Conservation (phyloP, 202 grass and related monocot species). For the Miscanthus sacchariflorus region DNA sequence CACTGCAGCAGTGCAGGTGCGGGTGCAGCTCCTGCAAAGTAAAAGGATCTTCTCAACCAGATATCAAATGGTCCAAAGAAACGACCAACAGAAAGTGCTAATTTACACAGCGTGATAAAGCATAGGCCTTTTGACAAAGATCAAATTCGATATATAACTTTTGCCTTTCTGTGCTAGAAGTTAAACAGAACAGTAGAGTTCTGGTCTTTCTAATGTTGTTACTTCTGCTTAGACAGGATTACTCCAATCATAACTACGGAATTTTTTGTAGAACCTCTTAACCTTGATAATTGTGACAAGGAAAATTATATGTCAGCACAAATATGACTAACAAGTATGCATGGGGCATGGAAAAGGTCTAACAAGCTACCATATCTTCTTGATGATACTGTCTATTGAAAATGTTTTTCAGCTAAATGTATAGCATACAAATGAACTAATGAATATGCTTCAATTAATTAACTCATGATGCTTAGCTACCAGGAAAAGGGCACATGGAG, state of each 20-base stretch:
- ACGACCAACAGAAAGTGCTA: not conserved
- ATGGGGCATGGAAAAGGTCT: constrained; percentile 7
- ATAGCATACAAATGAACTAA: constrained; percentile 16
- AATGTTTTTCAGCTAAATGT: constrained; percentile 25
- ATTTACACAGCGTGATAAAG: not conserved
- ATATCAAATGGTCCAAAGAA: constrained; percentile 31
- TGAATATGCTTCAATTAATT: constrained; percentile 32
- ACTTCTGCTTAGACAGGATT: not conserved
- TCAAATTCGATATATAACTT: constrained; percentile 5
- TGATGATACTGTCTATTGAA: not conserved
- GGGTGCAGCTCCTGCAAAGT: constrained; percentile 38
- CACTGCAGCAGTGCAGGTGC: not conserved
- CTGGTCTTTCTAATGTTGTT: constrained; percentile 3
- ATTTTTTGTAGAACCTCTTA: not conserved
- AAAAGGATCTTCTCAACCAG: constrained; percentile 25
- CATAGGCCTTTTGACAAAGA: not conserved
- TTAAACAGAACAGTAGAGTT: constrained; percentile 6
- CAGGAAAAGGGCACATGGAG: not conserved
- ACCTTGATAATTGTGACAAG: constrained; percentile 7
- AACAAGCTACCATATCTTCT: constrained; percentile 21
- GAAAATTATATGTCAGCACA: constrained; percentile 22
- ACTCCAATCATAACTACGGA: not conserved
- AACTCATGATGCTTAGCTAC: constrained; percentile 16
- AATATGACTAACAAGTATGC: not conserved
- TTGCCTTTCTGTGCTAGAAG: constrained; percentile 18